These are phyloP conservation scores for Xylaria sp. DNA, from an alignment of 2,329 filamentous ascomycete species.

Conservation along the genomic window DNA sequence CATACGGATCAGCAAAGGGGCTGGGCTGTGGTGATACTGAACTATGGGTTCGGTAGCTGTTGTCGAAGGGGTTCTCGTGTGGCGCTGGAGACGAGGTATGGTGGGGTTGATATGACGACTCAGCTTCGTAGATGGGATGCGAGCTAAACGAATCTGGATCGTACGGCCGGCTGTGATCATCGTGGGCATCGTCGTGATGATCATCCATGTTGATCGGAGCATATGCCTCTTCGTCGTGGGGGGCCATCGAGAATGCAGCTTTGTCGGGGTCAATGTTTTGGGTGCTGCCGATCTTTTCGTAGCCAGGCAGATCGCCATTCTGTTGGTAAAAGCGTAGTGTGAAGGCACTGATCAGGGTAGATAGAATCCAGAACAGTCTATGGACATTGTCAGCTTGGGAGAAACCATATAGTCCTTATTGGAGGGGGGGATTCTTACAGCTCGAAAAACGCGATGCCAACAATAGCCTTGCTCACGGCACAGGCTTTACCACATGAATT, in stretches of 20 bases:
- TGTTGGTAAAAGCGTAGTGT: constrained; percentile 70
- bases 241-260: constrained; percentile 73
- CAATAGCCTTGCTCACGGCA: constrained; percentile 69
- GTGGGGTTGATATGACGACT: constrained; percentile 59
- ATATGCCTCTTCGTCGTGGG: constrained; percentile 73
- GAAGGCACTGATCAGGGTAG: constrained; percentile 67
- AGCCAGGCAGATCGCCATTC: constrained; percentile 70
- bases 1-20: constrained; percentile 46
- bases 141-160: constrained; percentile 49
- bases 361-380: constrained; percentile 66
- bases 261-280: constrained; percentile 74
- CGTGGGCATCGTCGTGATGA: constrained; percentile 57
- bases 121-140: constrained; percentile 58
- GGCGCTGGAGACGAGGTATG: constrained; percentile 48
- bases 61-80: constrained; percentile 53
- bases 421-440: constrained; percentile 57
- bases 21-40: constrained; percentile 45
- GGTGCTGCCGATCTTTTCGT: constrained; percentile 58
- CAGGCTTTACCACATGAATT: constrained; percentile 66
- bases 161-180: constrained; percentile 49
- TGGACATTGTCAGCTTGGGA: constrained; percentile 13
- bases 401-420: not conserved
- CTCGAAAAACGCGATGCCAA: constrained; percentile 70
- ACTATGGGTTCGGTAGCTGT: constrained; percentile 57
- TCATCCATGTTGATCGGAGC: constrained; percentile 68